Evolutionary conservation across 345 rosid species (phyloP), one percentile per base, ranked within the genome.

Genomic region (Citrus sp.): DNA sequence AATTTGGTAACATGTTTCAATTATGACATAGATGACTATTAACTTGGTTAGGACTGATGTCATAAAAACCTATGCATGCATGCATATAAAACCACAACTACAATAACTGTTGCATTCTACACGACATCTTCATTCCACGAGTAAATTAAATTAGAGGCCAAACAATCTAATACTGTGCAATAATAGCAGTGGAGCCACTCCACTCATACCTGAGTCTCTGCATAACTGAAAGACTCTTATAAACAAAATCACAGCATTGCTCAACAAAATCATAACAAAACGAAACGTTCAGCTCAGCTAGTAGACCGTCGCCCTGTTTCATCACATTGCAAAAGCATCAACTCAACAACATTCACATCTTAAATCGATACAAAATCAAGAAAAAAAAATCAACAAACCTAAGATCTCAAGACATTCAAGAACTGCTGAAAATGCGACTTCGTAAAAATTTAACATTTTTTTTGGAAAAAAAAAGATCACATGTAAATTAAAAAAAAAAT

Each of bases 211-310:
- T 89, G 75, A 80, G 71, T 83, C 88, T 94, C 77, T 94, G 98
- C 92, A 94, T 79, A 16, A 87, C 70, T 4, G 95, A 81, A 71
- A 94, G 89, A 72, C 91, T 88, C 88, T 89, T 92, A 85, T 80
- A 73, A 21, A 92, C 81, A 69, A 94, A 87, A 82, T 91, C 90
- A 9, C 97, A 85, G 30, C 84, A 88, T 4, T 84, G 82, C 71
- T 94, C 98, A 13, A 94, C 85, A 82, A 87, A 89, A 77, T 92
- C 95, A 73, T 94, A 92, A 86, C 93, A 91, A 80, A 87, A 89
- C 0, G 88, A 90, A 71, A 80, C 77, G 27, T 76, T 87, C 84
- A 89, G 55, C 80, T 96, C 99, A 63, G 83, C 92, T 58, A 92
- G 82, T 51, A 94, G 94, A 67, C 98, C 98, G 70, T 91, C 97